Percentiles rank a stretch among this genome's conserved stretches.
These are phyloP conservation scores for Xylariaceae sp. DNA, from an alignment of 2,329 filamentous ascomycete species.

Conservation along the genomic window DNA sequence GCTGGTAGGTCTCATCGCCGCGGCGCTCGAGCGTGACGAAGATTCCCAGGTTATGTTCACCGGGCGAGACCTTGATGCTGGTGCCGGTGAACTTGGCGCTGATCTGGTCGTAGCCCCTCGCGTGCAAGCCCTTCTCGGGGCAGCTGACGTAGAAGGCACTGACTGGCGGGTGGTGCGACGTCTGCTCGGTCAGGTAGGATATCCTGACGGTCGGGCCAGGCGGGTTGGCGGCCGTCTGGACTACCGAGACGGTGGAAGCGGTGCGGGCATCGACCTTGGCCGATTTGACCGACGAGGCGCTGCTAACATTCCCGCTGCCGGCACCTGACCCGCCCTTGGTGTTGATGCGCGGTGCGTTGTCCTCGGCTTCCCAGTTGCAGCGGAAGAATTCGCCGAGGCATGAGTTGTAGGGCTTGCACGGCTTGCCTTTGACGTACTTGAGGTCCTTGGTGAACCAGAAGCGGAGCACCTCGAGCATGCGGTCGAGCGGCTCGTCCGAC, in stretches of 20 bases:
- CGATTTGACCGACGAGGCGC: conserved; percentile 41
- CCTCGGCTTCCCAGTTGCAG: conserved; percentile 93
- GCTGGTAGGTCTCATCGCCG: conserved; percentile 83
- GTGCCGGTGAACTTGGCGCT: conserved; percentile 97
- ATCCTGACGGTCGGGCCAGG: conserved; percentile 58
- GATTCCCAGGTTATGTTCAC: conserved; percentile 90
- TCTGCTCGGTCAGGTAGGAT: conserved; percentile 95
- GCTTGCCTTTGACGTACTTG: conserved; percentile 97
- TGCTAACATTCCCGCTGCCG: conserved; percentile 28
- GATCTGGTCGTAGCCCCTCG: conserved; percentile 89
- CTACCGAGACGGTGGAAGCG: conserved; percentile 43
- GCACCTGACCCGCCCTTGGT: conserved; percentile 32
- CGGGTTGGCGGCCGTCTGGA: conserved; percentile 36
- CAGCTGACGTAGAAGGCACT: conserved; percentile 94
- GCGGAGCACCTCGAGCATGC: conserved; percentile 87
- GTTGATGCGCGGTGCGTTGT: conserved; percentile 61
- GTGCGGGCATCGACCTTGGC: conserved; percentile 34
- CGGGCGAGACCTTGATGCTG: conserved; percentile 82
- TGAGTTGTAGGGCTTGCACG: conserved; percentile 98
- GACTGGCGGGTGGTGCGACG: conserved; percentile 93
- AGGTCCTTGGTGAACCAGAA: conserved; percentile 99
- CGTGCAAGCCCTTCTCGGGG: conserved; percentile 79
- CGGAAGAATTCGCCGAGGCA: conserved; percentile 95
- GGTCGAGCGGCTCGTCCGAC: conserved; percentile 82
- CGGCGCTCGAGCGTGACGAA: conserved; percentile 80